Evolutionary conservation across 352 stramenopile genomes (phyloP).

Genomic region (Aphanomyces cochlioides): DNA sequence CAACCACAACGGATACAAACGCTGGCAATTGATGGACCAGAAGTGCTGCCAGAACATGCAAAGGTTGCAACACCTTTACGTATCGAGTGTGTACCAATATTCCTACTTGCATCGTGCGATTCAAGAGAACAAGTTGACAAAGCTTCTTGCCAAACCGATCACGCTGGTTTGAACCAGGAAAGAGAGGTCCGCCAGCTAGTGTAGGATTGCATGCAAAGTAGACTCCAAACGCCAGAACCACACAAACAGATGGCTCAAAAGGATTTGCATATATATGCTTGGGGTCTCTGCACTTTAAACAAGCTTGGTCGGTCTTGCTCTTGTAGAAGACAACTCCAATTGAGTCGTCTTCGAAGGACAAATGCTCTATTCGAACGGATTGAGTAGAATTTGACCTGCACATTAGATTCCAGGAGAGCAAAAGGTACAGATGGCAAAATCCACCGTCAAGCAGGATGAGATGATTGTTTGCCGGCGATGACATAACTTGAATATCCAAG

Average conservation of each 20-base stretch:
- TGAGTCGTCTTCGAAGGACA: conserved; percentile 37
- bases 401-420: conserved; percentile 18
- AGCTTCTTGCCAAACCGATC: background rate
- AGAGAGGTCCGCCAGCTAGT: background rate
- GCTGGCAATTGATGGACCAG: conserved; percentile 19
- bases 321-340: conserved; percentile 36
- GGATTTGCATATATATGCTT: conserved; percentile 41
- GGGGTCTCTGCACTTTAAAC: too few species aligned
- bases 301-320: too few species aligned
- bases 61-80: conserved; percentile 31
- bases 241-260: conserved; percentile 32
- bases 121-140: too few species aligned
- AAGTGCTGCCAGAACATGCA: conserved; percentile 16
- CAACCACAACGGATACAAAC: conserved; percentile 24
- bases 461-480: too few species aligned
- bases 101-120: too few species aligned
- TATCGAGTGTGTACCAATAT: conserved; percentile 23
- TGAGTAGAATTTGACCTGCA: conserved; percentile 6
- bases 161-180: conserved; percentile 15
- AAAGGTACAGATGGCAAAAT: background rate
- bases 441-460: too few species aligned
- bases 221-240: conserved; percentile 34
- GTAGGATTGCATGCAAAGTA: conserved; percentile 26
- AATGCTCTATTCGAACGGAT: conserved; percentile 20
- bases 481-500: too few species aligned